Evolutionary conservation across 2,329 filamentous ascomycete species (phyloP), one percentile per base, ranked within the genome.

Genomic region (Pyrenochaeta sp.): DNA sequence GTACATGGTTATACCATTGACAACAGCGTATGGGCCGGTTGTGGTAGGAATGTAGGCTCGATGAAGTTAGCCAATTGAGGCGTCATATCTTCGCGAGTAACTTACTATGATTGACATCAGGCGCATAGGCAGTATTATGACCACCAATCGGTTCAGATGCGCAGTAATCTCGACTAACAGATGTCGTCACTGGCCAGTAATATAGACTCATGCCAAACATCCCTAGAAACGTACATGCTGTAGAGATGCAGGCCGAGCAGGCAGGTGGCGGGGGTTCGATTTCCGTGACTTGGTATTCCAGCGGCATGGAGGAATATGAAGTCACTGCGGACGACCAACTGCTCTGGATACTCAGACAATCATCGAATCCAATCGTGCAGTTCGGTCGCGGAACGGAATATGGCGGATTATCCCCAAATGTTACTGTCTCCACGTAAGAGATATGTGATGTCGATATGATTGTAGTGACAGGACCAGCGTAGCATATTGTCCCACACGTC

Each of bases 1-100:
- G 20, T 51, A 58, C 41, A 58, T 47, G 1, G 55, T 58, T 1
- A 46, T 32, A 5, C 49, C 52, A 13, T 55, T 39, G 3, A 55
- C 49, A 9, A 55, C 47, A 7, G 46, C 48, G 15, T 49, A 58
- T 19, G 41, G 41, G 3, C 55, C 55, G 1, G 52, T 58, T 10
- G 55, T 58, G 3, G 37, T 50, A 3, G 50, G 46, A 2, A 40
- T 30, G 20, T 48, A 58, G n/a, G 52, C 30, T 48, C 42, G 17
- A 14, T 10, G n/a, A 5, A 10, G 3, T 21, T 37, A 19, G 34
- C 41, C n/a, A n/a, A n/a, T n/a, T n/a, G n/a, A n/a, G n/a, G n/a
- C n/a, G n/a, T n/a, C n/a, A n/a, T n/a, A n/a, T n/a, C n/a, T n/a
- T n/a, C n/a, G n/a, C n/a, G n/a, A n/a, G n/a, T n/a, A 19, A 21